A percentile compares a stretch with the other conserved stretches of the same genome.
phyloP scores from a whole-genome alignment of 331 rosid species.

The Cydonia oblonga region DNA sequence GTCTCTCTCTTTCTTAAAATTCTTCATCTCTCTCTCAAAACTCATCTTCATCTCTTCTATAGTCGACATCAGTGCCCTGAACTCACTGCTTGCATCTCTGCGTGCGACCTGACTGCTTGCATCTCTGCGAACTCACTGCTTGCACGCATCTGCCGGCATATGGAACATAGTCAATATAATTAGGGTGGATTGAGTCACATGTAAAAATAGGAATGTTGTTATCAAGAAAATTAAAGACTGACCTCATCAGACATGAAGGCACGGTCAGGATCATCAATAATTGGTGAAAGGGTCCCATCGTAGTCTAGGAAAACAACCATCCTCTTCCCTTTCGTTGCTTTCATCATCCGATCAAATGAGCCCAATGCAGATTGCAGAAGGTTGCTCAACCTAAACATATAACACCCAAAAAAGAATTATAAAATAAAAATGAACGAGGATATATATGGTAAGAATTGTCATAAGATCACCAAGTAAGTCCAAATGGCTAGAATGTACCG shows the following conservation, averaged over 20 bases:
- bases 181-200: neutral
- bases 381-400: slow-evolving; percentile 40
- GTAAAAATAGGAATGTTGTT: neutral
- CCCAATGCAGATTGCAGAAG: slow-evolving; percentile 59
- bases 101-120: too few relatives aligned
- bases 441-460: too few relatives aligned
- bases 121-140: too few relatives aligned
- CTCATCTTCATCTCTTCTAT: too few relatives aligned
- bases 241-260: slow-evolving; percentile 83
- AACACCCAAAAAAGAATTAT: neutral
- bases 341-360: slow-evolving; percentile 54
- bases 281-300: slow-evolving; percentile 85
- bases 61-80: too few relatives aligned
- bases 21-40: too few relatives aligned
- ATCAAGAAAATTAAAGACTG: neutral
- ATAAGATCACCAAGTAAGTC: neutral
- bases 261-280: slow-evolving; percentile 66
- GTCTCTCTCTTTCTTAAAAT: too few relatives aligned
- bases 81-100: too few relatives aligned
- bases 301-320: slow-evolving; percentile 63
- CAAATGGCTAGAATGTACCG: slow-evolving; percentile 27
- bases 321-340: slow-evolving; percentile 41
- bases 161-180: neutral
- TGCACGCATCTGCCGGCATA: slow-evolving; percentile 60
- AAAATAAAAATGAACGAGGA: neutral